These are phyloP conservation scores for Cenchrus americanus DNA, from an alignment of 176 grass and related monocot genomes.

Conservation along the genomic window DNA sequence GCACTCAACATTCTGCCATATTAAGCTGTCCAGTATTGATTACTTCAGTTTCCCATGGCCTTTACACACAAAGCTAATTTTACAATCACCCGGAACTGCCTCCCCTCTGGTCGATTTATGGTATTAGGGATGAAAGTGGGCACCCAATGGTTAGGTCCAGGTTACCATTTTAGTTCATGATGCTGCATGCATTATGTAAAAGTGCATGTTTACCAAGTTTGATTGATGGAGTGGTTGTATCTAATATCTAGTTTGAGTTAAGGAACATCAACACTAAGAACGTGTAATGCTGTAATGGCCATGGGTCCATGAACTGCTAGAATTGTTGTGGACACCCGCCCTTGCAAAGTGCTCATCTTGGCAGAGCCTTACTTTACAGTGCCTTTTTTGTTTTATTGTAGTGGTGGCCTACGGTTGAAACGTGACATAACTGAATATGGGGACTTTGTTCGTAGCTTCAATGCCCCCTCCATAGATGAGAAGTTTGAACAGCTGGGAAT, in stretches of 20 bases:
- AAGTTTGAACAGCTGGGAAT: slow-evolving; percentile 98
- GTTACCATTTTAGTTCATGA: slow-evolving; percentile 1
- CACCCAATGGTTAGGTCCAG: not conserved
- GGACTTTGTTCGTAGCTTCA: slow-evolving; percentile 98
- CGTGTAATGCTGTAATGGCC: not conserved
- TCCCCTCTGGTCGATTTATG: not conserved
- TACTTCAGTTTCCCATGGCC: not conserved
- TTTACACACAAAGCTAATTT: not conserved
- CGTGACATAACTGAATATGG: slow-evolving; percentile 99
- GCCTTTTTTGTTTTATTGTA: slow-evolving; percentile 49
- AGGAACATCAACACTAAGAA: not conserved
- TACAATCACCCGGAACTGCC: no score
- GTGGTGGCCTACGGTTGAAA: slow-evolving; percentile 91
- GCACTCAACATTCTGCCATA: not conserved
- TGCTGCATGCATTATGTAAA: not conserved
- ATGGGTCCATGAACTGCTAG: not conserved
- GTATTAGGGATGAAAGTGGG: not conserved
- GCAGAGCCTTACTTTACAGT: slow-evolving; percentile 31
- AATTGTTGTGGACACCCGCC: not conserved
- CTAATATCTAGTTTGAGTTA: slow-evolving; percentile 9
- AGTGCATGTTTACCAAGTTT: not conserved
- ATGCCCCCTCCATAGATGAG: slow-evolving; percentile 91
- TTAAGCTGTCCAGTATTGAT: not conserved
- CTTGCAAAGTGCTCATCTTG: slow-evolving; percentile 20
- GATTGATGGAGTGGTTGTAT: not conserved